These are phyloP conservation scores for Colletotrichum tamarilloi DNA, from an alignment of 2,329 filamentous ascomycete species.

Conservation along the genomic window DNA sequence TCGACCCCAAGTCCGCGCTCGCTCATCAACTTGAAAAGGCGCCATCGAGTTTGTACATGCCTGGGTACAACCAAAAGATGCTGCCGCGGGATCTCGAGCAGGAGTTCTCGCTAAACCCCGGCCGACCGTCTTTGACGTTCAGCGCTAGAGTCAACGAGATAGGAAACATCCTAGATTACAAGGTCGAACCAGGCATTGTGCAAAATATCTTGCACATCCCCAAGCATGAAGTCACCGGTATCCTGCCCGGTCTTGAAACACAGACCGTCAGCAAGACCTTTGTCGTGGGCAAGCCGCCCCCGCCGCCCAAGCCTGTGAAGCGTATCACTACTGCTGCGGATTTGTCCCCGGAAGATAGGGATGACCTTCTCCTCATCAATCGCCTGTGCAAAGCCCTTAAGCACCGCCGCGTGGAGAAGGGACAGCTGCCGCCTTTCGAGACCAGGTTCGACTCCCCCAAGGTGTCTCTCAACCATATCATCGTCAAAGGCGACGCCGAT, in stretches of 20 bases:
- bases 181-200: slow-evolving; percentile 65
- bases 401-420: slow-evolving; percentile 37
- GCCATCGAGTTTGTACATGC: slow-evolving; percentile 69
- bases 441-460: slow-evolving; percentile 42
- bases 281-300: slow-evolving; percentile 46
- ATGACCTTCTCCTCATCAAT: slow-evolving; percentile 60
- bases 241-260: slow-evolving; percentile 23
- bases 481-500: background rate
- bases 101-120: slow-evolving; percentile 64
- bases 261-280: slow-evolving; percentile 38
- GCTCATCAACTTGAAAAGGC: slow-evolving; percentile 71
- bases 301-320: slow-evolving; percentile 46
- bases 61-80: slow-evolving; percentile 69
- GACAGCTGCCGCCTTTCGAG: slow-evolving; percentile 28
- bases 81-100: slow-evolving; percentile 56
- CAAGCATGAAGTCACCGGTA: slow-evolving; percentile 27
- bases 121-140: slow-evolving; percentile 69
- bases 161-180: slow-evolving; percentile 65
- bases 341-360: slow-evolving; percentile 54
- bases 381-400: slow-evolving; percentile 60
- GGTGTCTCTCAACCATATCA: slow-evolving; percentile 54
- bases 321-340: slow-evolving; percentile 55
- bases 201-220: slow-evolving; percentile 68
- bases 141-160: slow-evolving; percentile 66
- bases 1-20: slow-evolving; percentile 68